Conservation (phyloP, 805 yeast genomes). For the Metschnikowia lochheadii region DNA sequence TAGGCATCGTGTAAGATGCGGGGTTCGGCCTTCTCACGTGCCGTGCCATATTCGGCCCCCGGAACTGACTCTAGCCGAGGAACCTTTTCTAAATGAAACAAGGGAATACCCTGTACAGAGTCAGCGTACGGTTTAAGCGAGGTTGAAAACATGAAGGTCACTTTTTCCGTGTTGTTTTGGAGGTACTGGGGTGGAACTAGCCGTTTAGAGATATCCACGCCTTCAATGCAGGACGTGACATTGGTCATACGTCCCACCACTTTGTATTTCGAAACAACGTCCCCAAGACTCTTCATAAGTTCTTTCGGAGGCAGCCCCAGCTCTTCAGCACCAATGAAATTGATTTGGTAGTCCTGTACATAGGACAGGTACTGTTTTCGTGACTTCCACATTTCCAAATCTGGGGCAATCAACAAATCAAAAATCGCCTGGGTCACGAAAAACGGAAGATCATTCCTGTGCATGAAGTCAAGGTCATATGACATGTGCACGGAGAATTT, state of each 20-base stretch:
- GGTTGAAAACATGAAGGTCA: slow-evolving; percentile 17
- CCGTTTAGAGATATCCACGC: slow-evolving; percentile 14
- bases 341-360: slow-evolving; percentile 3
- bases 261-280: background rate
- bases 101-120: slow-evolving; percentile 11
- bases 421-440: slow-evolving; percentile 46
- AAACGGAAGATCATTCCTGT: slow-evolving; percentile 60
- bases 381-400: slow-evolving; percentile 13
- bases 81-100: slow-evolving; percentile 12
- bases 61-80: background rate
- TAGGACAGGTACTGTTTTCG: slow-evolving; percentile 1
- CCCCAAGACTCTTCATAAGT: slow-evolving; percentile 4
- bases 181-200: slow-evolving; percentile 6
- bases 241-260: slow-evolving; percentile 6
- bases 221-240: slow-evolving; percentile 5
- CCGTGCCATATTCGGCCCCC: slow-evolving; percentile 15
- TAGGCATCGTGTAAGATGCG: slow-evolving; percentile 3
- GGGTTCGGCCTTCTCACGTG: slow-evolving; percentile 2
- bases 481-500: slow-evolving; percentile 30
- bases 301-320: slow-evolving; percentile 9
- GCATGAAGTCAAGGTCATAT: slow-evolving; percentile 43
- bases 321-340: slow-evolving; percentile 18
- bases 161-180: slow-evolving; percentile 6
- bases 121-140: slow-evolving; percentile 13
- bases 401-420: slow-evolving; percentile 30